Percentiles rank a stretch among this genome's conserved stretches.
These are phyloP conservation scores for Amanita jacksonii DNA, from an alignment of 768 basidiomycete genomes.

Conservation along the genomic window DNA sequence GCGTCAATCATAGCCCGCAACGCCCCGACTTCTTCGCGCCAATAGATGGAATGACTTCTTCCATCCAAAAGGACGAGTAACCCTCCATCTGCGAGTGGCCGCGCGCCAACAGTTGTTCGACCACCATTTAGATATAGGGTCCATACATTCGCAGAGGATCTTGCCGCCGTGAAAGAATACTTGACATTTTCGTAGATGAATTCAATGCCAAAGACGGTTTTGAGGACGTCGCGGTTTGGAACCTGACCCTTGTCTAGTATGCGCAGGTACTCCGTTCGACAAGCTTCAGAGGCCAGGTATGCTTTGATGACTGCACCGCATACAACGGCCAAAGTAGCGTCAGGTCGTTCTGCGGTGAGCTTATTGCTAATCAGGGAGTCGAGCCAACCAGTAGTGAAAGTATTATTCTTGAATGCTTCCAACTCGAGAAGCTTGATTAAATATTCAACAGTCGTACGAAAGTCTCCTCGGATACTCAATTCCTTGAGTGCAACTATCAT, in stretches of 20 bases:
- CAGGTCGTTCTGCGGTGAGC: conserved; percentile 95
- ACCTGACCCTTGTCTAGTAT: conserved; percentile 98
- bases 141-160: conserved; percentile 84
- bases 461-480: conserved; percentile 96
- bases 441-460: conserved; percentile 97
- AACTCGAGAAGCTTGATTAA: conserved; percentile 96
- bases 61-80: conserved; percentile 87
- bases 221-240: conserved; percentile 86
- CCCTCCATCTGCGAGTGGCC: conserved; percentile 91
- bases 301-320: conserved; percentile 97
- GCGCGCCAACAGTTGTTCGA: conserved; percentile 82
- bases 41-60: conserved; percentile 94
- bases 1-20: conserved; percentile 89
- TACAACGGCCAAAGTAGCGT: conserved; percentile 84
- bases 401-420: conserved; percentile 94
- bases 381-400: conserved; percentile 97
- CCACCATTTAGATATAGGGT: conserved; percentile 96
- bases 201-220: conserved; percentile 93
- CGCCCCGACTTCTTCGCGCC: conserved; percentile 96
- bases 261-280: conserved; percentile 88
- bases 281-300: conserved; percentile 80
- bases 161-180: conserved; percentile 92
- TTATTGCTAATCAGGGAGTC: conserved; percentile 96
- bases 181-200: conserved; percentile 96
- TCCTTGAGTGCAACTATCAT: conserved; percentile 99